Conservation (phyloP, 495 filamentous ascomycete species). For the Penicillium nucicola region DNA sequence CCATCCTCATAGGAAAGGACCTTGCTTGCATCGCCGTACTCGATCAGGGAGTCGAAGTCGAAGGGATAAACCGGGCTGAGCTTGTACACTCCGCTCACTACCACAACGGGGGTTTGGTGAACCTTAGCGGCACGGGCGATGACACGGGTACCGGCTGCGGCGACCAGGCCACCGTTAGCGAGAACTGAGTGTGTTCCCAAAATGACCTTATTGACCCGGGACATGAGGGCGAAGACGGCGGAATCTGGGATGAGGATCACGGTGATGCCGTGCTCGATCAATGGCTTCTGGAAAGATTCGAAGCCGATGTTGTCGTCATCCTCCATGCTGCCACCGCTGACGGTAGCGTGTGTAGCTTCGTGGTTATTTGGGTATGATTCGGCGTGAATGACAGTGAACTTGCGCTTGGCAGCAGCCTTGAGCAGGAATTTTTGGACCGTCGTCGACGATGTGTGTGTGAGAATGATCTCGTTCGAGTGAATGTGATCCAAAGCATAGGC, state of each 20-base stretch:
- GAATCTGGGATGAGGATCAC: conserved; percentile 81
- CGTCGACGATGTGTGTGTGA: conserved; percentile 75
- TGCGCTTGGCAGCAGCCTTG: conserved; percentile 77
- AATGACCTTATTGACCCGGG: conserved; percentile 90
- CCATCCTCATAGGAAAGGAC: conserved; percentile 73
- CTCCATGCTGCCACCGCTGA: conserved; percentile 46
- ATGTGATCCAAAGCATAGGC: conserved; percentile 84
- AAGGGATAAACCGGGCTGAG: conserved; percentile 85
- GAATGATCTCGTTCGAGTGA: conserved; percentile 82
- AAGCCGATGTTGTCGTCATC: conserved; percentile 49
- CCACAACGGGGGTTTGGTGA: conserved; percentile 77
- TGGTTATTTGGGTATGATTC: conserved; percentile 70
- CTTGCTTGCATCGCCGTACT: conserved; percentile 74
- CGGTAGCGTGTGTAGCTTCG: conserved; percentile 53
- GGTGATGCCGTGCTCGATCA: conserved; percentile 72
- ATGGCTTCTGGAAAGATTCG: conserved; percentile 66
- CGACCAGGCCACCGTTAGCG: conserved; percentile 79
- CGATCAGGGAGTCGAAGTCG: conserved; percentile 70
- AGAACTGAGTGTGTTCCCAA: conserved; percentile 81
- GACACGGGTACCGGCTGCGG: conserved; percentile 70
- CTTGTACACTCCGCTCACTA: conserved; percentile 83
- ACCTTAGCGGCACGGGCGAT: conserved; percentile 80
- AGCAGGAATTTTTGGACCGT: conserved; percentile 85
- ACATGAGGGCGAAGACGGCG: conserved; percentile 86
- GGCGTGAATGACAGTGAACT: conserved; percentile 82